Evolutionary conservation across 805 yeast species (phyloP).

Genomic region (Saturnispora gosingensis): DNA sequence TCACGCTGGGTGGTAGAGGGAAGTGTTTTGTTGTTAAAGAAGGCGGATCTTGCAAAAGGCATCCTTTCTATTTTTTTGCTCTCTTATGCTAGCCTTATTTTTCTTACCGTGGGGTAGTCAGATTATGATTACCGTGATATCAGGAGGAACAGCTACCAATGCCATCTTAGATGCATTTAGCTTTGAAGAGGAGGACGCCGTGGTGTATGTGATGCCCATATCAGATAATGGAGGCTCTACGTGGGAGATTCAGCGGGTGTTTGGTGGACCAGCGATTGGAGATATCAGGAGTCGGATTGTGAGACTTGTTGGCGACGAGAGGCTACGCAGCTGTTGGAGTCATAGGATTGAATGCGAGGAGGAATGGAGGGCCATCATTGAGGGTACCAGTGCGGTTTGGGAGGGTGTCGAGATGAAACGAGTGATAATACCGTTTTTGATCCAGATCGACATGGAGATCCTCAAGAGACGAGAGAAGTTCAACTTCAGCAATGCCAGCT

Average conservation of each 20-base stretch:
- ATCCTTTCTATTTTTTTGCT: background rate
- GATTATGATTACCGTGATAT: slow-evolving; percentile 29
- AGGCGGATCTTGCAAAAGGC: background rate
- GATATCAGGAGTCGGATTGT: slow-evolving; percentile 79
- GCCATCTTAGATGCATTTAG: slow-evolving; percentile 54
- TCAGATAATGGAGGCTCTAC: slow-evolving; percentile 95
- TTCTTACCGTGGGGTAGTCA: background rate
- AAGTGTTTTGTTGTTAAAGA: background rate
- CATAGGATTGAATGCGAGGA: slow-evolving; percentile 2
- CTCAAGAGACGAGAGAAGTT: slow-evolving; percentile 61
- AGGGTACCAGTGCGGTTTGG: slow-evolving; percentile 73
- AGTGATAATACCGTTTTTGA: slow-evolving; percentile 64
- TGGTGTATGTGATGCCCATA: slow-evolving; percentile 70
- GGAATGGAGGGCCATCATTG: slow-evolving; percentile 75
- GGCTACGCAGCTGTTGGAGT: background rate
- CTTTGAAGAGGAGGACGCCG: slow-evolving; percentile 5
- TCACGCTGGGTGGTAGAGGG: background rate
- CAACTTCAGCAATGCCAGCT: slow-evolving; percentile 65
- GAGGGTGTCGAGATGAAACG: slow-evolving; percentile 49
- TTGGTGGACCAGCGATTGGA: slow-evolving; percentile 95
- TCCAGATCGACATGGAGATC: slow-evolving; percentile 71
- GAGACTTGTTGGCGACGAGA: slow-evolving; percentile 50
- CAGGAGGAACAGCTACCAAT: slow-evolving; percentile 88
- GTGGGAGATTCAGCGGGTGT: slow-evolving; percentile 71
- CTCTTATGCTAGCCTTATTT: background rate